Conservation (phyloP, 805 yeast genomes). For the Kregervanrija fluxuum region DNA sequence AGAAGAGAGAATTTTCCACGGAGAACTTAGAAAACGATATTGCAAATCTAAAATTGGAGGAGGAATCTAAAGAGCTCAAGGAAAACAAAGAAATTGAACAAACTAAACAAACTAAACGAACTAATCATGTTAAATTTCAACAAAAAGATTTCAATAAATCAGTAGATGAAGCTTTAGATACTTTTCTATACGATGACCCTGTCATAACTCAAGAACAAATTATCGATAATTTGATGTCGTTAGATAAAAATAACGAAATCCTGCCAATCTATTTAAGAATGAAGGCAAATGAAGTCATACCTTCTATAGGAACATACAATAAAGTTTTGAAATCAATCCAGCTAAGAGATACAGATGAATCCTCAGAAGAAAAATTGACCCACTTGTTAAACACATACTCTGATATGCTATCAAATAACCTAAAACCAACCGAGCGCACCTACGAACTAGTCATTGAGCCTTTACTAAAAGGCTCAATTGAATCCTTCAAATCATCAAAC, state of each 20-base stretch:
- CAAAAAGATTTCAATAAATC: background rate
- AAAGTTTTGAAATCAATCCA: constrained; percentile 49
- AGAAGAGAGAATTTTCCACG: constrained; percentile 5
- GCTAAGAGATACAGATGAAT: constrained; percentile 42
- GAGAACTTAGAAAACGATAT: constrained; percentile 13
- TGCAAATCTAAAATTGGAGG: constrained; percentile 8
- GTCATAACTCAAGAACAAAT: constrained; percentile 13
- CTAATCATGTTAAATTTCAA: background rate
- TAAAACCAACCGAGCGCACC: constrained; percentile 51
- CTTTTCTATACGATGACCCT: constrained; percentile 6
- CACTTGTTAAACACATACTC: constrained; percentile 60
- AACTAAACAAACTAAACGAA: no score
- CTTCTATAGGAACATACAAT: constrained; percentile 46
- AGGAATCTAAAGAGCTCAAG: background rate
- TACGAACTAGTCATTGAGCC: constrained; percentile 45
- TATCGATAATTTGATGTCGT: constrained; percentile 17
- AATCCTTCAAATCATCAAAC: constrained; percentile 31
- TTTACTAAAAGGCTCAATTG: constrained; percentile 42
- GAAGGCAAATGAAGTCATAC: constrained; percentile 32
- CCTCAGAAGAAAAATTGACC: constrained; percentile 55
- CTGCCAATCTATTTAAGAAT: constrained; percentile 26
- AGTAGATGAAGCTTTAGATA: constrained; percentile 2
- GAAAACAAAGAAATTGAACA: background rate
- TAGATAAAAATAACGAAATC: constrained; percentile 27
- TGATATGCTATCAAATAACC: constrained; percentile 45